Base-by-base conservation (phyloP, 2,329 filamentous ascomycete genomes). In the Calonectria henricotiae region DNA sequence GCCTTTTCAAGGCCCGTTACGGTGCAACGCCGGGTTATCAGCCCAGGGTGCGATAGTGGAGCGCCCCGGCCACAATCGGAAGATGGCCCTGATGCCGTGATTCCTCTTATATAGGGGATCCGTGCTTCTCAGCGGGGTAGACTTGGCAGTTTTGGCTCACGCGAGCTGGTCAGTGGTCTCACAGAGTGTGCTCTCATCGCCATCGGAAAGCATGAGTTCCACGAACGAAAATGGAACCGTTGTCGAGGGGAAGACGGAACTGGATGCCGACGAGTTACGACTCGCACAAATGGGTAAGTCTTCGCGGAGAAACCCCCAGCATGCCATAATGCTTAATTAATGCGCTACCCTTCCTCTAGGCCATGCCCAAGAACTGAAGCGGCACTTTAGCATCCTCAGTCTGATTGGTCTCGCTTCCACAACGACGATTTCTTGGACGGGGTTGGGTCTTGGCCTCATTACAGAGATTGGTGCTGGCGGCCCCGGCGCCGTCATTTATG, bases 361-460 rank as follows among this genome's bases (percentile, higher is more conserved):
- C 12, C 85, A 87, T 71, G 83, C 81, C n/a, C 85, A 87, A 71
- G 85, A 87, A 72, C 77, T 87, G 20, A 82, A 85, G 65, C 81
- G 85, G 15, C 84, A 86, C 73, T 87, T 87, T 70, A 84, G 82
- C 23, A 82, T 83, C 15, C 81, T 85, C 73, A 85, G 84, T 55
- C 79, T 87, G 35, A 85, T 87, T 67, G 85, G 85, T 5, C 80
- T 87, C 12, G 85, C 85, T 1, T 86, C 85, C 6, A 85, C 85
- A 7, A 84, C 84, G n/a, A 86, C 85, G 15, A 86, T 86, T 47
- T 86, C 85, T 0, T 87, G 85, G 85, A 86, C 84, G 5, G 85
- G 84, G 71, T 80, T 86, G 2, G 84, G 85, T 15, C 76, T 85
- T 4, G 83, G 83, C 1, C 76, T 86, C 49, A 83, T 85, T 46